Evolutionary conservation across 1,284 basidiomycete species (phyloP).

Genomic region (Malassezia japonica): DNA sequence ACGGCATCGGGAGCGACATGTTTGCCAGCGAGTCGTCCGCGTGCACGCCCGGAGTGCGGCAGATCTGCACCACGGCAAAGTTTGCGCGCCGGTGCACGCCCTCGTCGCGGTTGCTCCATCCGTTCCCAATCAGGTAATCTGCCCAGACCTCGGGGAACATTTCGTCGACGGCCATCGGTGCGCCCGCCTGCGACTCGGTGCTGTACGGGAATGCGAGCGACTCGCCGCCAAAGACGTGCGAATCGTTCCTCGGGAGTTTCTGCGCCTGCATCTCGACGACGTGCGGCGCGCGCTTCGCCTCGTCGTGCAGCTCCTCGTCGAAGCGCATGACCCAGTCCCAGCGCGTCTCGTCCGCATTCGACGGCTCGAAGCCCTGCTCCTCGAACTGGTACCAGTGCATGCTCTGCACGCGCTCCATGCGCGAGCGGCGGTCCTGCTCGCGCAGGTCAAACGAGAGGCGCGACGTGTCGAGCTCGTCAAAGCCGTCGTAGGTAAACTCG

Average conservation of each 20-base stretch:
- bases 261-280: slow-evolving; percentile 19
- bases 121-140: slow-evolving; percentile 40
- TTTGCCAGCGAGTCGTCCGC: slow-evolving; percentile 15
- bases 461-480: slow-evolving; percentile 34
- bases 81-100: slow-evolving; percentile 41
- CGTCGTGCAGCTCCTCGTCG: slow-evolving; percentile 33
- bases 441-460: slow-evolving; percentile 42
- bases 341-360: slow-evolving; percentile 18
- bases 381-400: slow-evolving; percentile 40
- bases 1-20: slow-evolving; percentile 3
- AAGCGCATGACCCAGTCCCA: slow-evolving; percentile 35
- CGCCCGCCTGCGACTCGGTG: slow-evolving; percentile 25
- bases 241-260: not conserved
- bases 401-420: slow-evolving; percentile 23
- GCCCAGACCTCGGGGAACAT: slow-evolving; percentile 44
- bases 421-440: slow-evolving; percentile 31
- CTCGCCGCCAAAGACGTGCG: slow-evolving; percentile 17
- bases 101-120: slow-evolving; percentile 47
- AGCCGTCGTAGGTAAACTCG: slow-evolving; percentile 36
- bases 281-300: slow-evolving; percentile 33
- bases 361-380: slow-evolving; percentile 25
- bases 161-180: slow-evolving; percentile 39
- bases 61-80: slow-evolving; percentile 45
- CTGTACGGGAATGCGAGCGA: slow-evolving; percentile 39
- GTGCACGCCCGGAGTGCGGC: slow-evolving; percentile 23